phyloP scores from a whole-genome alignment of 1,284 basidiomycete species.

The Flammula alnicola region DNA sequence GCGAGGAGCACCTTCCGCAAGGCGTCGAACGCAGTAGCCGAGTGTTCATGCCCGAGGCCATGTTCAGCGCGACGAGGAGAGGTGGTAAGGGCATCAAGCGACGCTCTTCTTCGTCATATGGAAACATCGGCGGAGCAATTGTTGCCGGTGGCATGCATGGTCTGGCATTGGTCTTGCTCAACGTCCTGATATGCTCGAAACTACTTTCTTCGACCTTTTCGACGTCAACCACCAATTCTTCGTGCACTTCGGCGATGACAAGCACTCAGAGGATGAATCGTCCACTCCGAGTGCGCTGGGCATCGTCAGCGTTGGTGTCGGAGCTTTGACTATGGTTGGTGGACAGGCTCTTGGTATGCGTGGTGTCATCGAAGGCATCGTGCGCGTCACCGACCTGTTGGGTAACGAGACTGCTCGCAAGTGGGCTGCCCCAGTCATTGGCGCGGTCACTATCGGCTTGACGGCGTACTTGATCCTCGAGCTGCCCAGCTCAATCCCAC shows the following conservation, averaged over 20 bases:
- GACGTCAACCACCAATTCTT: constrained; percentile 85
- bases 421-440: constrained; percentile 89
- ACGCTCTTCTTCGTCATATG: constrained; percentile 41
- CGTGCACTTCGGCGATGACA: constrained; percentile 61
- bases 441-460: constrained; percentile 76
- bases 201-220: constrained; percentile 83
- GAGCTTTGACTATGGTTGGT: constrained; percentile 83
- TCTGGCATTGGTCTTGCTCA: constrained; percentile 78
- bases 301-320: constrained; percentile 77
- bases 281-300: constrained; percentile 71
- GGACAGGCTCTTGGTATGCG: constrained; percentile 72
- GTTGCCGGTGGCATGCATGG: constrained; percentile 77
- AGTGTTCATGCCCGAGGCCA: constrained; percentile 94
- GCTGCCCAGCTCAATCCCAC: constrained; percentile 90
- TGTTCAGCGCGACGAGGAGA: constrained; percentile 77
- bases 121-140: constrained; percentile 48
- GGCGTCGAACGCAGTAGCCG: constrained; percentile 82
- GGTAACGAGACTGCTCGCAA: constrained; percentile 83
- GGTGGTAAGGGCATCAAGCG: constrained; percentile 55
- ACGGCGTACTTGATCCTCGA: constrained; percentile 88
- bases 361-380: constrained; percentile 76
- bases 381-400: constrained; percentile 79
- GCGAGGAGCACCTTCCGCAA: constrained; percentile 80
- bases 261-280: constrained; percentile 53
- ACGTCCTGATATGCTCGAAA: constrained; percentile 72